Evolutionary conservation across 371 early-diverging fungal genomes (phyloP).

Genomic region (Entomophthora muscae): DNA sequence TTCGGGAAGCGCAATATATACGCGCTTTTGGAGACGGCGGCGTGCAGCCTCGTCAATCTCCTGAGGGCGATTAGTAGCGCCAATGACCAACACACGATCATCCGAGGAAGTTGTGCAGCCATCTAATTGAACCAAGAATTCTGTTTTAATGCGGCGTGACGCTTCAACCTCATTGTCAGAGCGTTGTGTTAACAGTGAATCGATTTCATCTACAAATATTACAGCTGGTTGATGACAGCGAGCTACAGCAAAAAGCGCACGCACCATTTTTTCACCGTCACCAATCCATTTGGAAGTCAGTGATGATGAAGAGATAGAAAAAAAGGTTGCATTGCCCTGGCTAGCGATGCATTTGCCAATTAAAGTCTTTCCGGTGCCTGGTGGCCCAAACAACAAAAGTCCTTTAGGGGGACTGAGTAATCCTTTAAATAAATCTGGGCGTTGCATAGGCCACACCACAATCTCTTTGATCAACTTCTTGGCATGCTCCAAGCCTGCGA

Average conservation of each 20-base stretch:
- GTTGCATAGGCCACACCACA: slow-evolving; percentile 74
- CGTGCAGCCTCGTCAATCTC: slow-evolving; percentile 69
- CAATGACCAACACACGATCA: slow-evolving; percentile 12
- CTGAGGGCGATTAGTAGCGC: slow-evolving; percentile 39
- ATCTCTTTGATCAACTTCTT: slow-evolving; percentile 65
- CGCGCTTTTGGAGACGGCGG: slow-evolving; percentile 36
- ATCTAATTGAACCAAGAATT: slow-evolving; percentile 70
- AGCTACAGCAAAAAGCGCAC: slow-evolving; percentile 84
- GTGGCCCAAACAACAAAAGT: slow-evolving; percentile 65
- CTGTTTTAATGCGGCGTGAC: slow-evolving; percentile 67
- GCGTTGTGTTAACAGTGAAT: slow-evolving; percentile 77
- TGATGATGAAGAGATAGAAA: slow-evolving; percentile 39
- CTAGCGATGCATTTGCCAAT: slow-evolving; percentile 82
- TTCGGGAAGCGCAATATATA: slow-evolving; percentile 81
- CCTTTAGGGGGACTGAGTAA: slow-evolving; percentile 79
- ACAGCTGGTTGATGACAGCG: slow-evolving; percentile 72
- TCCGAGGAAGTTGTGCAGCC: slow-evolving; percentile 50
- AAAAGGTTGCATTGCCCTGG: slow-evolving; percentile 8
- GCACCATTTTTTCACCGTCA: slow-evolving; percentile 87
- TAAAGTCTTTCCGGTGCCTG: slow-evolving; percentile 77
- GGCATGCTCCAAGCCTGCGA: slow-evolving; percentile 78
- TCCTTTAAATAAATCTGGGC: slow-evolving; percentile 80
- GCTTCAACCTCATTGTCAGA: slow-evolving; percentile 83
- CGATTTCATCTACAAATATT: slow-evolving; percentile 82
- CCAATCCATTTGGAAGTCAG: slow-evolving; percentile 93